phyloP scores from a whole-genome alignment of 108 stramenopile genomes.

The Discostella stelligeroides region DNA sequence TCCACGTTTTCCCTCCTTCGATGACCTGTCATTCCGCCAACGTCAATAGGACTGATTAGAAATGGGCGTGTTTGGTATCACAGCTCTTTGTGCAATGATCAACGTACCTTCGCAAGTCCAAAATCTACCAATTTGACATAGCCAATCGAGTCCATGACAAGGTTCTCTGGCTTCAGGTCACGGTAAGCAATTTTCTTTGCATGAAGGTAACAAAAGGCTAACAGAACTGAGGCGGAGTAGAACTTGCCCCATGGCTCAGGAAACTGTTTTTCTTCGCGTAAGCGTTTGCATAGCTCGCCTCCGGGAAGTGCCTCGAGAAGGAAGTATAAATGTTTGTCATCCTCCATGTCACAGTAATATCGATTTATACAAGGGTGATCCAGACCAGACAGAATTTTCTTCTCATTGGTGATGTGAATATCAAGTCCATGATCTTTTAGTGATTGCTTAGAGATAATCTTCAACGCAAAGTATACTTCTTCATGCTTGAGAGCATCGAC shows the following conservation, averaged over 20 bases:
- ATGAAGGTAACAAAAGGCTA: constrained; percentile 67
- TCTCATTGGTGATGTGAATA: constrained; percentile 55
- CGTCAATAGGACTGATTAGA: not conserved
- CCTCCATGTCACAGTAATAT: constrained; percentile 56
- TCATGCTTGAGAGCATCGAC: constrained; percentile 28
- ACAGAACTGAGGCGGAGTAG: constrained; percentile 62
- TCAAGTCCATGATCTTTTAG: constrained; percentile 54
- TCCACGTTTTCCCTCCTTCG: constrained; percentile 61
- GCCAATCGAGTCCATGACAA: constrained; percentile 62
- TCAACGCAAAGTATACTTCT: constrained; percentile 57
- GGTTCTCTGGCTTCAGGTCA: constrained; percentile 79
- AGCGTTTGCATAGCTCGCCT: constrained; percentile 65
- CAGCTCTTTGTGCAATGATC: not conserved
- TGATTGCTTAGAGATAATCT: constrained; percentile 53
- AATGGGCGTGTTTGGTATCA: not conserved
- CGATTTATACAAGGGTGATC: constrained; percentile 62
- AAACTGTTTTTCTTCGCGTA: constrained; percentile 49
- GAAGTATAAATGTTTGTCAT: constrained; percentile 58
- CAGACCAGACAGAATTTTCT: constrained; percentile 47
- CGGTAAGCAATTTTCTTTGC: constrained; percentile 67
- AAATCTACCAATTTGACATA: constrained; percentile 79
- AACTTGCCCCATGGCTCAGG: constrained; percentile 55
- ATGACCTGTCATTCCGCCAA: constrained; percentile 24
- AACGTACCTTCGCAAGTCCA: constrained; percentile 66
- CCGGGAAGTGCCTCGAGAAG: constrained; percentile 66